Conservation (phyloP, 768 basidiomycete species). For the Kwoniella botswanensis region DNA sequence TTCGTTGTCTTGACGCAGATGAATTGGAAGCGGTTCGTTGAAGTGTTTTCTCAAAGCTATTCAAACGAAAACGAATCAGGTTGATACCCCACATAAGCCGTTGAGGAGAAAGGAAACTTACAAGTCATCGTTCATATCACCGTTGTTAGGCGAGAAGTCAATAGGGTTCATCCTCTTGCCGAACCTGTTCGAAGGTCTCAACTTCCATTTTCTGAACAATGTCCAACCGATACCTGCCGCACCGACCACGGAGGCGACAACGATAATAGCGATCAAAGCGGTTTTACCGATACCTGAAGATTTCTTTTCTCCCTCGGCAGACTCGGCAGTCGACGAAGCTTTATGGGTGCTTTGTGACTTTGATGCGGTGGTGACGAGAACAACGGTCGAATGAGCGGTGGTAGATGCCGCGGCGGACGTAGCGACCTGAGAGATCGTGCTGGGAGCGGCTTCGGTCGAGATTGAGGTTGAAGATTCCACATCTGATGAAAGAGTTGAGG, state of each 20-base stretch:
- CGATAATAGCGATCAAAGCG: conserved; percentile 52
- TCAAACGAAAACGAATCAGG: not conserved
- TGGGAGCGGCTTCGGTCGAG: conserved; percentile 9
- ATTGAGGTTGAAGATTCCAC: conserved; percentile 4
- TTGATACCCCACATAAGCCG: not conserved
- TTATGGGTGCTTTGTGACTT: conserved; percentile 16
- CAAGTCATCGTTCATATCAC: conserved; percentile 42
- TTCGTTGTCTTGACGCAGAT: conserved; percentile 48
- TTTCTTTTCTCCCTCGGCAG: conserved; percentile 23
- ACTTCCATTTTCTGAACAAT: conserved; percentile 53
- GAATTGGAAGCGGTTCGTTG: conserved; percentile 45
- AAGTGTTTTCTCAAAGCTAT: conserved; percentile 52
- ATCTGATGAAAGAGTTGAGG: conserved; percentile 11
- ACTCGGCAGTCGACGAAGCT: conserved; percentile 25
- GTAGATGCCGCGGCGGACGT: conserved; percentile 11
- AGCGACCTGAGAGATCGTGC: conserved; percentile 3
- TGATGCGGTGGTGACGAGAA: conserved; percentile 26
- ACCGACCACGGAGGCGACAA: conserved; percentile 51
- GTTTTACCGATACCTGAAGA: conserved; percentile 44
- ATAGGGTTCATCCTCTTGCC: conserved; percentile 52
- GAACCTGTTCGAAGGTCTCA: conserved; percentile 51
- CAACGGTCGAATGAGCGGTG: conserved; percentile 17
- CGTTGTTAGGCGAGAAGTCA: conserved; percentile 52
- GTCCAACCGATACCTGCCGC: conserved; percentile 47
- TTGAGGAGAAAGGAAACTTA: conserved; percentile 18